Percentiles rank a stretch among this genome's conserved stretches.
Conservation (phyloP, 768 basidiomycete genomes). For the Collybia mongolica region DNA sequence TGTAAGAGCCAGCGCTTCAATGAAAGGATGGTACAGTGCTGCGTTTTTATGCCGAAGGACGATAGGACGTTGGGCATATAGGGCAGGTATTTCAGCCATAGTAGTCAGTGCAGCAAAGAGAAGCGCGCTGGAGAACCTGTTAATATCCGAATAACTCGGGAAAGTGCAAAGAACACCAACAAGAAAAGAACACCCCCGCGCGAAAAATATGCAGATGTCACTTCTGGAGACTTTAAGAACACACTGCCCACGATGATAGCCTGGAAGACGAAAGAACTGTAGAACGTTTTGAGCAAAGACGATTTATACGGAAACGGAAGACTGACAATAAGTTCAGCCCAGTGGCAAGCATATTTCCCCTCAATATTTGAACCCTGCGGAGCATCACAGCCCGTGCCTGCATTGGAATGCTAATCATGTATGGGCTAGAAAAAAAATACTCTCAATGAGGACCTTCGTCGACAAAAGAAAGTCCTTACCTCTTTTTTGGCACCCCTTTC, state of each 20-base stretch:
- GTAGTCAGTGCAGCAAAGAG: slow-evolving; percentile 8
- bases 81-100: slow-evolving; percentile 28
- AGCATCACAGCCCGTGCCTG: slow-evolving; percentile 45
- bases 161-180: slow-evolving; percentile 29
- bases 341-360: slow-evolving; percentile 36
- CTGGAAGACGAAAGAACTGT: slow-evolving; percentile 53
- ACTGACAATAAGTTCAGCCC: slow-evolving; percentile 32
- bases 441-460: neutral
- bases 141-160: slow-evolving; percentile 3
- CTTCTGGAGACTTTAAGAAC: slow-evolving; percentile 54
- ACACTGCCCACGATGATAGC: slow-evolving; percentile 58
- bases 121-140: slow-evolving; percentile 9
- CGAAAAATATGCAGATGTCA: slow-evolving; percentile 67
- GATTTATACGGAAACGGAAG: slow-evolving; percentile 18
- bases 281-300: neutral
- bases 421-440: slow-evolving; percentile 29
- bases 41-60: slow-evolving; percentile 54
- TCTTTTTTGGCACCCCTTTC: slow-evolving; percentile 34
- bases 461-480: slow-evolving; percentile 16
- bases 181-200: slow-evolving; percentile 80
- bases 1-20: slow-evolving; percentile 45
- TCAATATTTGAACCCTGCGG: slow-evolving; percentile 42
- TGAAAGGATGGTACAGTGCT: slow-evolving; percentile 47
- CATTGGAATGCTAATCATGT: slow-evolving; percentile 42
- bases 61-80: slow-evolving; percentile 62